Percentiles rank a stretch among this genome's conserved stretches.
phyloP scores from a whole-genome alignment of 768 basidiomycete species.

The Mycena floridula region DNA sequence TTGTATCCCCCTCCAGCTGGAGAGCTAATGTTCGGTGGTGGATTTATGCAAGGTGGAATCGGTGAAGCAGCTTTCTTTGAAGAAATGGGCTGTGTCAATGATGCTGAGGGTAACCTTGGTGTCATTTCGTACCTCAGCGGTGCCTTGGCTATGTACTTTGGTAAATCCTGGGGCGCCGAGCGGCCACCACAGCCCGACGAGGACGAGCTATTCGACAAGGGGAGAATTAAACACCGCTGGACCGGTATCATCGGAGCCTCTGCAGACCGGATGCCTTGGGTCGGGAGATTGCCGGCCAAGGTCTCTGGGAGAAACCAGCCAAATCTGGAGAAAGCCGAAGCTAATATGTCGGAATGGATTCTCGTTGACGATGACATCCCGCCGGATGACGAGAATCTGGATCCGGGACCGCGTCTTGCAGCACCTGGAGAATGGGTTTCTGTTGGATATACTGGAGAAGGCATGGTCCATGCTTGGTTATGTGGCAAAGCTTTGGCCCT shows the following conservation, averaged over 20 bases:
- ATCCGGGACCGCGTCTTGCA: slow-evolving; percentile 14
- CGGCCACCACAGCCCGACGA: slow-evolving; percentile 9
- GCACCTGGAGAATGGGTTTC: slow-evolving; percentile 64
- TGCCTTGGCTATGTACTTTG: slow-evolving; percentile 50
- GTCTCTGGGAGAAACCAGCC: slow-evolving; percentile 37
- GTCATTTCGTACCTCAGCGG: slow-evolving; percentile 39
- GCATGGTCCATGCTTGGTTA: slow-evolving; percentile 69
- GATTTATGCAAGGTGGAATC: slow-evolving; percentile 26
- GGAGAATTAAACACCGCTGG: slow-evolving; percentile 53
- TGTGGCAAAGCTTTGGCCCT: slow-evolving; percentile 50
- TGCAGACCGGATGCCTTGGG: slow-evolving; percentile 61
- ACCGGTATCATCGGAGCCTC: slow-evolving; percentile 60
- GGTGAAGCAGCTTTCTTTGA: slow-evolving; percentile 19
- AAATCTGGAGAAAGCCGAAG: background rate
- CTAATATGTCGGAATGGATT: background rate
- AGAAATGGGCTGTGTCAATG: slow-evolving; percentile 33
- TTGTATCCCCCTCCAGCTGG: slow-evolving; percentile 22
- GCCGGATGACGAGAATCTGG: background rate
- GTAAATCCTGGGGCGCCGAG: slow-evolving; percentile 32
- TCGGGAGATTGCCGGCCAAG: slow-evolving; percentile 50
- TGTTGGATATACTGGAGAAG: slow-evolving; percentile 68
- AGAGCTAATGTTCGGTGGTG: slow-evolving; percentile 69
- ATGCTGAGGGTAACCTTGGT: slow-evolving; percentile 25
- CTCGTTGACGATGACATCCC: too few species aligned
- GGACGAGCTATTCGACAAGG: slow-evolving; percentile 29